These are phyloP conservation scores for Hericium coralloides DNA, from an alignment of 768 basidiomycete species.

Conservation along the genomic window DNA sequence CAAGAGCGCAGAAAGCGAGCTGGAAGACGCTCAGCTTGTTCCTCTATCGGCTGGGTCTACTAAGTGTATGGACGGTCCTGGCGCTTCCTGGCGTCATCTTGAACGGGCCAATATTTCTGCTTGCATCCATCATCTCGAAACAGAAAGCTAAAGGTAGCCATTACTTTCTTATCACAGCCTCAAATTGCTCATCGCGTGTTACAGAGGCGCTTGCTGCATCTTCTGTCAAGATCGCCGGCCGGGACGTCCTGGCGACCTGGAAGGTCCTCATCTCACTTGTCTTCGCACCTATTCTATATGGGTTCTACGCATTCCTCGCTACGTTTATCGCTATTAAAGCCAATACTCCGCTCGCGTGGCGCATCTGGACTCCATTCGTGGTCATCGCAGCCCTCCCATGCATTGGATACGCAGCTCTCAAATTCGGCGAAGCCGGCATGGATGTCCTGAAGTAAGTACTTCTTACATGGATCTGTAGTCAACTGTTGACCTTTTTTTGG, in stretches of 20 bases:
- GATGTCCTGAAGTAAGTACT: constrained; percentile 83
- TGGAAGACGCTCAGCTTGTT: constrained; percentile 84
- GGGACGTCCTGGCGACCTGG: constrained; percentile 94
- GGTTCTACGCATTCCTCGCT: constrained; percentile 75
- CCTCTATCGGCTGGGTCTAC: constrained; percentile 68
- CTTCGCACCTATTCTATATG: constrained; percentile 76
- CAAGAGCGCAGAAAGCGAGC: constrained; percentile 70
- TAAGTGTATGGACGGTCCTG: constrained; percentile 74
- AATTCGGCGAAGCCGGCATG: constrained; percentile 96
- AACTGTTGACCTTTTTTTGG: neutral
- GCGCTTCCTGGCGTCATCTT: constrained; percentile 86
- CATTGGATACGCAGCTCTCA: constrained; percentile 87
- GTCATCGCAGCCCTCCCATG: constrained; percentile 67
- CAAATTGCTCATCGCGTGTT: neutral
- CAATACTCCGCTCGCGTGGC: constrained; percentile 51
- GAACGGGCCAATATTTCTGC: constrained; percentile 86
- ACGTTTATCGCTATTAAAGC: constrained; percentile 64
- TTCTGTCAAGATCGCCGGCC: constrained; percentile 84
- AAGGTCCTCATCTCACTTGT: constrained; percentile 91
- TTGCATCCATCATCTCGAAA: constrained; percentile 79
- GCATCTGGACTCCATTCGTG: constrained; percentile 65
- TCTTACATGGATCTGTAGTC: neutral
- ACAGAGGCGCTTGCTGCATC: constrained; percentile 93
- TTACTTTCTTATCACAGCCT: neutral
- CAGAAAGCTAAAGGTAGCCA: constrained; percentile 75